These are phyloP conservation scores for Alternaria sp. DNA, from an alignment of 2,329 filamentous ascomycete species.

Conservation along the genomic window DNA sequence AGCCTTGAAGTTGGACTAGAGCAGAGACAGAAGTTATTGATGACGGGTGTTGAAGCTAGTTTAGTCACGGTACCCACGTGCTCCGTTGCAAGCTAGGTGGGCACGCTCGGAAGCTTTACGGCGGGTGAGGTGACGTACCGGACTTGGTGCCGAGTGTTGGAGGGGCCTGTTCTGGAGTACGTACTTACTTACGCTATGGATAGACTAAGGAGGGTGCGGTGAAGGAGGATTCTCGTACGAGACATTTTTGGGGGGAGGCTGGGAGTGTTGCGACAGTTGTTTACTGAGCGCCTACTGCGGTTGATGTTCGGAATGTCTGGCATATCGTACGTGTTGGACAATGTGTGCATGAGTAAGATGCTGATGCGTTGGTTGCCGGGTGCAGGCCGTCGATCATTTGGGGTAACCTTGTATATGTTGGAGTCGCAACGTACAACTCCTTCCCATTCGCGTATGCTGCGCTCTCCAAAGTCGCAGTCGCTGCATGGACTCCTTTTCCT, in stretches of 20 bases:
- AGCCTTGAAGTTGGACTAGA: not conserved
- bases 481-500: not conserved
- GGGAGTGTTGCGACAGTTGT: not conserved
- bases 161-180: not conserved
- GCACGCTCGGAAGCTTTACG: not conserved
- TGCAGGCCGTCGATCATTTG: not conserved
- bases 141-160: not conserved
- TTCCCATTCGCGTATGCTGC: not conserved
- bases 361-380: not conserved
- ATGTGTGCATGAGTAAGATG: slow-evolving; percentile 5
- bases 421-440: not conserved
- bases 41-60: not conserved
- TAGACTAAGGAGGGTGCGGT: not conserved
- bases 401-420: not conserved
- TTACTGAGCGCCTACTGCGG: not conserved
- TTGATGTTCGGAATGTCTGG: not conserved
- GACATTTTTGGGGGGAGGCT: not conserved
- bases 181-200: not conserved
- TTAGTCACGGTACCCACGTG: not conserved
- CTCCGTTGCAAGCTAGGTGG: not conserved
- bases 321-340: not conserved
- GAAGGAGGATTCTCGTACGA: not conserved
- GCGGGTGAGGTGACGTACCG: not conserved
- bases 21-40: not conserved
- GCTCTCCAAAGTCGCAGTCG: not conserved